phyloP scores from a whole-genome alignment of 2,329 filamentous ascomycete species.

The Lanzia echinophila region DNA sequence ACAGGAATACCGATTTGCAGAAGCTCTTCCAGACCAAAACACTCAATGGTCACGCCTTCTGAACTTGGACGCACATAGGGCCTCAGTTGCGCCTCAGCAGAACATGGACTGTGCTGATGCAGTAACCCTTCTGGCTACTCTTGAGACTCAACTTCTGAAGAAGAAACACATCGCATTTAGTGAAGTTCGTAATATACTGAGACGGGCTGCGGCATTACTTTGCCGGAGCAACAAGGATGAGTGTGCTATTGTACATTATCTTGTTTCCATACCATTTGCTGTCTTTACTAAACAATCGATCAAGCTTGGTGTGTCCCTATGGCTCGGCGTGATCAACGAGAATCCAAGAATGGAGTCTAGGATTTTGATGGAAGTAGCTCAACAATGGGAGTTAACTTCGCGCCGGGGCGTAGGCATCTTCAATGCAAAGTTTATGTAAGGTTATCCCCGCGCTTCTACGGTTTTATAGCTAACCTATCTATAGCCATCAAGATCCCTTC shows the following conservation, averaged over 20 bases:
- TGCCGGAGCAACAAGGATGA: constrained; percentile 72
- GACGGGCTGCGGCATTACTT: constrained; percentile 77
- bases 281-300: constrained; percentile 94
- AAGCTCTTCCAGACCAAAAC: constrained; percentile 63
- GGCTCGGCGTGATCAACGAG: constrained; percentile 95
- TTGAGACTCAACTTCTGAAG: constrained; percentile 64
- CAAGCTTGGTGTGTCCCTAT: constrained; percentile 89
- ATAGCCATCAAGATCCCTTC: constrained; percentile 74
- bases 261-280: constrained; percentile 88
- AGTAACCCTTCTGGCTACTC: constrained; percentile 60
- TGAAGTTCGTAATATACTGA: constrained; percentile 74
- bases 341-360: constrained; percentile 83
- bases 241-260: constrained; percentile 72
- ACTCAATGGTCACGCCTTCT: constrained; percentile 58
- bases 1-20: constrained; percentile 88
- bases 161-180: constrained; percentile 63
- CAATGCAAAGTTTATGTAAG: constrained; percentile 58
- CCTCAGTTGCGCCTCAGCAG: constrained; percentile 36
- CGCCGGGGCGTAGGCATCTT: constrained; percentile 76
- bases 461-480: constrained; percentile 27
- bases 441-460: constrained; percentile 11
- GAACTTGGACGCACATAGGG: constrained; percentile 45
- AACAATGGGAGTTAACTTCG: constrained; percentile 85
- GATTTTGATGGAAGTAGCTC: constrained; percentile 77
- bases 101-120: constrained; percentile 51